Percentiles rank a stretch among this genome's conserved stretches.
These are phyloP conservation scores for Boletus sp. DNA, from an alignment of 768 basidiomycete species.

Conservation along the genomic window DNA sequence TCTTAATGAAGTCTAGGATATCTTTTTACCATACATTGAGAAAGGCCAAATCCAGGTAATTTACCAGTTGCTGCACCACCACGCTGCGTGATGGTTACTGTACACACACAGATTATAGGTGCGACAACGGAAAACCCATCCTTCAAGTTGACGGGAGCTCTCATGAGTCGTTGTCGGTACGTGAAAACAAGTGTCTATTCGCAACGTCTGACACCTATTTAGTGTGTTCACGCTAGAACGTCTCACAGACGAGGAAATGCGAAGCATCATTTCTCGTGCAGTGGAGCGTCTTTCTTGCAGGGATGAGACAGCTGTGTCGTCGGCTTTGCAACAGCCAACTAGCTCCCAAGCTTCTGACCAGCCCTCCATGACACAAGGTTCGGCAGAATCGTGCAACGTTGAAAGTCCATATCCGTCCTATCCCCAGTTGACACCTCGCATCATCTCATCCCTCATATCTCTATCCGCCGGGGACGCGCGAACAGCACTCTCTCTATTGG, in stretches of 20 bases:
- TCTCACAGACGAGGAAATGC: slow-evolving; percentile 62
- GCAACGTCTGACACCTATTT: slow-evolving; percentile 21
- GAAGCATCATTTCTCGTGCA: slow-evolving; percentile 56
- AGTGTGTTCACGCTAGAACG: slow-evolving; percentile 76
- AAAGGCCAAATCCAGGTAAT: slow-evolving; percentile 67
- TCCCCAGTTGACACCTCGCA: slow-evolving; percentile 45
- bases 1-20: slow-evolving; percentile 46
- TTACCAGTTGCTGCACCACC: neutral
- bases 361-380: slow-evolving; percentile 14
- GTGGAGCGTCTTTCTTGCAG: slow-evolving; percentile 35
- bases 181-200: slow-evolving; percentile 18
- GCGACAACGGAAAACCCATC: slow-evolving; percentile 91
- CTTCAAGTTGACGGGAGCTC: slow-evolving; percentile 72
- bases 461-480: slow-evolving; percentile 71
- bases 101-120: slow-evolving; percentile 55
- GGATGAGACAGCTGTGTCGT: neutral
- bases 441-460: slow-evolving; percentile 50
- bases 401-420: slow-evolving; percentile 20
- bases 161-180: slow-evolving; percentile 76
- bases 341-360: slow-evolving; percentile 20
- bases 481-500: slow-evolving; percentile 74
- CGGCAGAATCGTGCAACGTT: slow-evolving; percentile 16
- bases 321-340: slow-evolving; percentile 8
- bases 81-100: neutral
- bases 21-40: slow-evolving; percentile 81